Evolutionary conservation across 2,329 filamentous ascomycete species (phyloP), one percentile per base, ranked within the genome.

Genomic region (Fusarium sp.): DNA sequence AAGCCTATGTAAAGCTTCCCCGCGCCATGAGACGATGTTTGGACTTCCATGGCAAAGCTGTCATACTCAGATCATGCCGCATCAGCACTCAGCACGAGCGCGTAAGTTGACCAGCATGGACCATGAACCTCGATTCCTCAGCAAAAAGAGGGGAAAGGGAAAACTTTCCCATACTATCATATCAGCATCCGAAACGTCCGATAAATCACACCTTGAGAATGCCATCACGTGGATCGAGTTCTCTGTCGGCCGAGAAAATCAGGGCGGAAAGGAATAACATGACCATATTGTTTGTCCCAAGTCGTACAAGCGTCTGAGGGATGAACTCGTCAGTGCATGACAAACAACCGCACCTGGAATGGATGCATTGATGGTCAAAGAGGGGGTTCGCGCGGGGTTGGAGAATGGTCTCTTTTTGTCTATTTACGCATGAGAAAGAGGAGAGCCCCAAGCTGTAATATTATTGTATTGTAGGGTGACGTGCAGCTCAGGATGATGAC

Each of bases 51-150:
- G 43, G 36, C 54, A 36, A 34, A 53, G 39, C 34, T 61, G 56
- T 69, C 68, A 71, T 71, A 33, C 60, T 69, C 63, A 72, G 59
- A 58, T 69, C 70, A 66, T 72, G 52, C 39, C 54, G 60, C 68
- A 67, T 68, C 69, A 52, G 33, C 28, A 53, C 10, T 24, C 38
- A 40, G 38, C 38, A 42, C 42, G 24, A 38, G 14, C 11, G 46
- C 45, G 31, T 40, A 17, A 34, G 33, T 14, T 34, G 22, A 40
- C 38, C 38, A 20, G 11, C n/a, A 40, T 40, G n/a, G 20, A 46
- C 15, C 34, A 58, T 36, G 39, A 52, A 17, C 28, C 22, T 53
- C 17, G 34, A 39, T 40, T 51, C 36, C 34, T 39, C 33, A 49
- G 43, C 48, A n/a, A 31, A 28, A 40, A 55, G 20, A 34, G 33